A percentile compares a stretch with the other conserved stretches of the same genome.
These are phyloP conservation scores for Fraxinus greggii DNA, from an alignment of 305 asterid species.

Conservation along the genomic window DNA sequence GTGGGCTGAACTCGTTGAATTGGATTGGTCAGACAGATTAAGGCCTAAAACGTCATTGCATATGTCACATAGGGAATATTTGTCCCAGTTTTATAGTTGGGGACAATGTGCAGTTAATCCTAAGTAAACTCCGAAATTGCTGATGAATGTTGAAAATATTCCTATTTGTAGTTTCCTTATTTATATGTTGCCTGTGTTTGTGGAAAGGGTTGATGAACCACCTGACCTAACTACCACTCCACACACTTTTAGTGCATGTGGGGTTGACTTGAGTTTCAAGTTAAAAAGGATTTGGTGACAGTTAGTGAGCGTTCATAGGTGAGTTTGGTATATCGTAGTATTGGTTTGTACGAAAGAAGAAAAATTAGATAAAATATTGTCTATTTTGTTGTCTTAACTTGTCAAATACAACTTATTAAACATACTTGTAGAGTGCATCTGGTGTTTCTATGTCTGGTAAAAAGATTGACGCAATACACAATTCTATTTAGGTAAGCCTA, in stretches of 20 bases:
- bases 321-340: background rate
- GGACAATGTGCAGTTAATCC: background rate
- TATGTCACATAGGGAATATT: conserved; percentile 13
- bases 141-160: background rate
- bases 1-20: background rate
- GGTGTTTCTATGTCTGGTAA: too few relatives aligned
- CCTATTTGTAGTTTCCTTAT: background rate
- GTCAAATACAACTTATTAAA: background rate
- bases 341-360: background rate
- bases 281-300: background rate
- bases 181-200: background rate
- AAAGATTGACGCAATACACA: too few relatives aligned
- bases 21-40: background rate
- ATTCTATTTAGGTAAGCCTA: too few relatives aligned
- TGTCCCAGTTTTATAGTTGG: background rate
- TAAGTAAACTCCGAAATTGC: background rate
- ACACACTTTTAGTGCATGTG: background rate
- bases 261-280: background rate
- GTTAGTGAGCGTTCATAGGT: too few relatives aligned
- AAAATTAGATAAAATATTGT: too few relatives aligned
- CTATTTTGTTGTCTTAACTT: too few relatives aligned
- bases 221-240: background rate
- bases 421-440: too few relatives aligned
- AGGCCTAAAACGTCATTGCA: conserved; percentile 18
- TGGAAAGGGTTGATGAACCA: background rate